Base-by-base conservation (phyloP, 495 filamentous ascomycete species). In the Penicillium taxi region DNA sequence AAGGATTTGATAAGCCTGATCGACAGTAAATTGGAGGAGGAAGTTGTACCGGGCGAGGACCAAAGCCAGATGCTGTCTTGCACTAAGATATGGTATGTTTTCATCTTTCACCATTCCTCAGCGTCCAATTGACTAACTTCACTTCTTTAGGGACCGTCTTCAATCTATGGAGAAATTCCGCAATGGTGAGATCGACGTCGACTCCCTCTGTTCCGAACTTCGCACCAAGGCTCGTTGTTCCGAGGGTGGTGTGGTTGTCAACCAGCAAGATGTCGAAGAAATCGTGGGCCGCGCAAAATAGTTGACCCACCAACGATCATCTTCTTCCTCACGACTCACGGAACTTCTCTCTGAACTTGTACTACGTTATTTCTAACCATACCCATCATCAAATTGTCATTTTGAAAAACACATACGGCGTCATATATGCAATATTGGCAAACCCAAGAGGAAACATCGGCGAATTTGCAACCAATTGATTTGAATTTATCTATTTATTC, bases 201-300 rank as follows among this genome's bases (percentile, higher is more conserved):
- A 99, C 54, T 74, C 77, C 36, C 73, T 99, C 9, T 99, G 93
- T 63, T 78, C 82, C 5, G 88, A 99, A 44, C 74, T 99, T n/a
- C 82, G 88, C 39, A 82, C 83, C 50, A 99, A 99, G 64, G 93
- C 93, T 29, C 89, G 89, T 55, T 99, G 93, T 55, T 93, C 87
- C 1, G 91, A 93, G 52, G 77, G 72, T 17, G 90, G 91, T 18
- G 84, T 90, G n/a, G 86, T 96, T 15, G 82, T 98, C 32, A 82
- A 86, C 47, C 75, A 95, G 62, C 78, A 77, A 26, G 87, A 96
- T 56, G 90, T 96, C 49, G 80, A 94, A 50, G 72, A 70, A 33
- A 84, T 89, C 37, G 72, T 93, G 67, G 78, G 73, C 18, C 74
- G 71, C 42, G 63, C 46, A 17, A 59, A 59, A n/a, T 59, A 59